Evolutionary conservation across 2,329 filamentous ascomycete species (phyloP).

Genomic region (Alternaria atra): DNA sequence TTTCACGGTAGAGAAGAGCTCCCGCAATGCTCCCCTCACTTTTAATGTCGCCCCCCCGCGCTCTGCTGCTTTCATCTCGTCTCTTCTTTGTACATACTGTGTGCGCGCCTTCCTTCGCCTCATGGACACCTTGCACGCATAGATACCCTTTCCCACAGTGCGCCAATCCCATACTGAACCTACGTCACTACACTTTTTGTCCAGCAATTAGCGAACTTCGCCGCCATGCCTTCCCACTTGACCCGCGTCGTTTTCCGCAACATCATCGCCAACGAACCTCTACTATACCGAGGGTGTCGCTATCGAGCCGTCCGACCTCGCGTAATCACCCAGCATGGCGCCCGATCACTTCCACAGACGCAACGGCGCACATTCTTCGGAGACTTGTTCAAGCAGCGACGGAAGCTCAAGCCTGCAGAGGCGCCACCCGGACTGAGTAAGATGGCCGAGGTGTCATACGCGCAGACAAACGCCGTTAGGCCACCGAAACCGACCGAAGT

Average conservation of each 20-base stretch:
- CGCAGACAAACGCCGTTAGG: conserved; percentile 69
- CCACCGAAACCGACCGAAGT: conserved; percentile 72
- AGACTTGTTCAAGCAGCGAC: conserved; percentile 71
- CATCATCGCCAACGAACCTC: conserved; percentile 62
- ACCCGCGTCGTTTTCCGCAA: conserved; percentile 68
- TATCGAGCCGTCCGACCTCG: conserved; percentile 44
- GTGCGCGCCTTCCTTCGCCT: conserved; percentile 9
- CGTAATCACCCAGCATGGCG: conserved; percentile 30
- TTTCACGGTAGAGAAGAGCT: conserved; percentile 24
- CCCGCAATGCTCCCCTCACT: conserved; percentile 10
- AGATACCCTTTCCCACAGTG: conserved; percentile 5
- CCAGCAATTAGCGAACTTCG: conserved; percentile 9
- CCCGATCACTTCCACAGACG: conserved; percentile 24
- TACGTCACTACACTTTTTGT: conserved; percentile 12
- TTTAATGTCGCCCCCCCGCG: conserved; percentile 3
- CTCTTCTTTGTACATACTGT: conserved; percentile 20
- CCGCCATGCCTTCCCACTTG: conserved; percentile 66
- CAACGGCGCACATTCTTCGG: conserved; percentile 67
- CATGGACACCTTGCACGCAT: conserved; percentile 24
- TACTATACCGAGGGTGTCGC: conserved; percentile 57
- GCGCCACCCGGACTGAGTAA: conserved; percentile 75
- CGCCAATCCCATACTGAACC: conserved; percentile 20
- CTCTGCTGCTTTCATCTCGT: conserved; percentile 25
- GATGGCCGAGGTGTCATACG: conserved; percentile 73
- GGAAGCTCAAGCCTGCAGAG: conserved; percentile 67